Conservation (phyloP, 768 basidiomycete species). For the Pleurotus tuoliensis region DNA sequence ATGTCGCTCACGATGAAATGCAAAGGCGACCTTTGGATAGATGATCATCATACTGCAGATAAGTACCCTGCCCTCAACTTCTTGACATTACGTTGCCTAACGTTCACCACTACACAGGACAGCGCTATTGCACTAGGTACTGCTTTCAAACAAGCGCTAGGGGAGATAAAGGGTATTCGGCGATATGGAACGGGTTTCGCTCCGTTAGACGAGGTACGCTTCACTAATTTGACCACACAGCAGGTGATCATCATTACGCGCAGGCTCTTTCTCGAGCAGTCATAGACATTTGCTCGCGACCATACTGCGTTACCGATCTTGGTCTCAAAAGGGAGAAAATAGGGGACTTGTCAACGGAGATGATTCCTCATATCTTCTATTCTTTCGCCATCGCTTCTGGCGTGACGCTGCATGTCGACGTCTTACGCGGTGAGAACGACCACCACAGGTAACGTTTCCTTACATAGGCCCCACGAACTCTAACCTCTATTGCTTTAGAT, state of each 20-base stretch:
- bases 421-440: slow-evolving; percentile 92
- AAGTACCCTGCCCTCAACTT: slow-evolving; percentile 37
- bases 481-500: slow-evolving; percentile 39
- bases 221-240: not conserved
- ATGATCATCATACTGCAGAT: slow-evolving; percentile 99
- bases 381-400: slow-evolving; percentile 98
- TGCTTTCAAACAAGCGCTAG: slow-evolving; percentile 93
- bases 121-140: slow-evolving; percentile 82
- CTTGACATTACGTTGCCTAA: not conserved
- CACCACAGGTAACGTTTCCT: slow-evolving; percentile 77
- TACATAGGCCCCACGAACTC: not conserved
- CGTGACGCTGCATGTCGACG: slow-evolving; percentile 91
- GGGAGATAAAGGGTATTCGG: slow-evolving; percentile 90
- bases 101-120: slow-evolving; percentile 58
- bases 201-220: slow-evolving; percentile 85
- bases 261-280: slow-evolving; percentile 95
- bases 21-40: slow-evolving; percentile 94
- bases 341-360: slow-evolving; percentile 94
- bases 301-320: slow-evolving; percentile 91
- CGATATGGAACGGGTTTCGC: slow-evolving; percentile 97
- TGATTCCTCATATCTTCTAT: slow-evolving; percentile 97
- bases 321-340: slow-evolving; percentile 87
- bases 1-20: slow-evolving; percentile 90
- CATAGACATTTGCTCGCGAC: slow-evolving; percentile 96
- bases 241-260: not conserved